These are phyloP conservation scores for Trifolium dubium DNA, from an alignment of 306 rosid genomes.

Conservation along the genomic window DNA sequence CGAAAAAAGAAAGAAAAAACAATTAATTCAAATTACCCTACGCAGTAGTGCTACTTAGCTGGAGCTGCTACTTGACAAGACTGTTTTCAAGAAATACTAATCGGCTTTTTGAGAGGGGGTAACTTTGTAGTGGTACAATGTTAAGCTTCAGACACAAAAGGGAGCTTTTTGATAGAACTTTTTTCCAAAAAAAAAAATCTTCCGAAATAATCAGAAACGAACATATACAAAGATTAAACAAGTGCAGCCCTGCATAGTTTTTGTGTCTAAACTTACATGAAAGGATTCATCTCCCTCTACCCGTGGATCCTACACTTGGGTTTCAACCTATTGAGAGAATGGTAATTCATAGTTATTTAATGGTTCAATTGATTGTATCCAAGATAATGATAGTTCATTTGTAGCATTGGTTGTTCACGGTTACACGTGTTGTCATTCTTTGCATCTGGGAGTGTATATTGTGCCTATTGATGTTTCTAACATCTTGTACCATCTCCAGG, in stretches of 20 bases:
- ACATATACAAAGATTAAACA: neutral
- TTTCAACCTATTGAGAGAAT: neutral
- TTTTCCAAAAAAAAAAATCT: too few species aligned
- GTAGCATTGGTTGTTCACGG: conserved; percentile 2
- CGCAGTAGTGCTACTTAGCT: too few species aligned
- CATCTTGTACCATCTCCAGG: conserved; percentile 39
- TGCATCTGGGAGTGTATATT: neutral
- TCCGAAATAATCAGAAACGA: neutral
- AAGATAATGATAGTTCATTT: conserved; percentile 17
- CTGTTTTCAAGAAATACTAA: too few species aligned
- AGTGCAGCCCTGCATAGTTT: neutral
- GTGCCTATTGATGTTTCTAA: conserved; percentile 26
- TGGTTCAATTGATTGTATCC: neutral
- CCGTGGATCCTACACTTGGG: too few species aligned
- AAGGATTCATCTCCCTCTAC: too few species aligned
- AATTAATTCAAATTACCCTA: too few species aligned
- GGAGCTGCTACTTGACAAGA: too few species aligned
- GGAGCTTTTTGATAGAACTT: neutral
- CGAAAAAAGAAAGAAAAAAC: too few species aligned
- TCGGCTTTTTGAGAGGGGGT: neutral
- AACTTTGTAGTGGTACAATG: neutral
- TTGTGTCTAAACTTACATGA: neutral
- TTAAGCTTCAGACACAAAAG: neutral
- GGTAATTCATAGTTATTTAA: neutral
- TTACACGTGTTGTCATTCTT: neutral